Base-by-base conservation (phyloP, 225 moss, liverwort and hornwort species). In the Sphagnum contortum region DNA sequence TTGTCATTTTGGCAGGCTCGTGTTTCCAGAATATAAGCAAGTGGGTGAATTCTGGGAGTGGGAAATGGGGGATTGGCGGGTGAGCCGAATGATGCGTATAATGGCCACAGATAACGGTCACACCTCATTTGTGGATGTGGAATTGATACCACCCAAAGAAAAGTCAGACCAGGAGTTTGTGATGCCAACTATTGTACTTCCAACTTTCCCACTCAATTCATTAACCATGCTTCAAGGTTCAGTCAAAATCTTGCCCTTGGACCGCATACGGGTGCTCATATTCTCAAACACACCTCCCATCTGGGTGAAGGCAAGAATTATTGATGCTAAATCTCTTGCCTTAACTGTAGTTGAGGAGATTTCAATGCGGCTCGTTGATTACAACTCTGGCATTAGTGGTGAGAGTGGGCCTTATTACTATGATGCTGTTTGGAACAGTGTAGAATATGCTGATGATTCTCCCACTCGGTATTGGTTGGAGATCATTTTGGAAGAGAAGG, bases 11-110 rank as follows among this genome's bases (percentile, higher is more conserved):
- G 29, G 72, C 76, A 80, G 72, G 57, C 72, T 6, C 0, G 52
- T 9, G 7, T 52, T 9, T 6, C 52, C 6, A 9, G 52, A 52
- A 5, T 52, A 6, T 5, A 52, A 74, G 60, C 63, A 59, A 47
- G 59, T 62, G 9, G 80, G 74, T 45, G 88, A 81, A 46, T 92
- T 96, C 68, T 96, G 96, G 96, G 96, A 96, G 72, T 96, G 96
- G 96, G 96, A 92, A 79, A 90, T 90, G 79, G 96, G 96, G 8
- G 96, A 96, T 59, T 96, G 92, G 88, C 90, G 92, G 60, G 49
- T 55, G 3, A 87, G 75, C 52, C 84, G 92, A 66, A 76, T 89
- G 76, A 71, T 96, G 67, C 96, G 92, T 49, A 72, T 96, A 12
- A 71, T 96, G 73, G 87, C 88, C 52, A 73, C 90, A 51, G 96